Conservation (phyloP, 1,284 basidiomycete species). For the Porogramme epimiltina region DNA sequence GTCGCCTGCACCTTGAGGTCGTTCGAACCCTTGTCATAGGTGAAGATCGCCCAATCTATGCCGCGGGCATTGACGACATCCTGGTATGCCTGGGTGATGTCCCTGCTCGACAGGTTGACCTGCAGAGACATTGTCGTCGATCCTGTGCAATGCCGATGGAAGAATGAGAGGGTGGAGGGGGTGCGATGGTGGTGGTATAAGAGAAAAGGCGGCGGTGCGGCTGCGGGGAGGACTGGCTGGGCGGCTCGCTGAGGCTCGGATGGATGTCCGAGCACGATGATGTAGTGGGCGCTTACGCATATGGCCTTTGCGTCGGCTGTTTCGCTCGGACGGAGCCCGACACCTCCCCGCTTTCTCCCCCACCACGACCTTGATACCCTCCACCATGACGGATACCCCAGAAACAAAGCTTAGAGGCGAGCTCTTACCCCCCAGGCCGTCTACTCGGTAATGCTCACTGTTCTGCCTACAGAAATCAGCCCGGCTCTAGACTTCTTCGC, state of each 20-base stretch:
- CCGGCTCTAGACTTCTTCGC: conserved; percentile 70
- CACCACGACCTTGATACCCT: background rate
- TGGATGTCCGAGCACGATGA: too few relatives aligned
- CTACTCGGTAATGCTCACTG: background rate
- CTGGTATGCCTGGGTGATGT: conserved; percentile 80
- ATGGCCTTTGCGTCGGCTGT: conserved; percentile 4
- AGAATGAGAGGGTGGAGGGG: background rate
- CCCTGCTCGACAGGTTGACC: conserved; percentile 71
- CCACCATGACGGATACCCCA: conserved; percentile 2
- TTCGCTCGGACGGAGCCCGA: conserved; percentile 1
- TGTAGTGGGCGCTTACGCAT: conserved; percentile 11
- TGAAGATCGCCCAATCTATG: conserved; percentile 87
- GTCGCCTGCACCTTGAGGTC: conserved; percentile 89
- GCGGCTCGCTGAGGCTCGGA: background rate
- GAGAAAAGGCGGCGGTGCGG: background rate
- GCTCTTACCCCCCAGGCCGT: background rate
- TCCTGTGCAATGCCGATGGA: background rate
- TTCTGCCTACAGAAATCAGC: conserved; percentile 31
- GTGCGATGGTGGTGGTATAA: background rate
- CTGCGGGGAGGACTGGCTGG: background rate
- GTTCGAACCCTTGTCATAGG: conserved; percentile 85
- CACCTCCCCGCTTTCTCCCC: background rate
- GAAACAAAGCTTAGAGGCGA: conserved; percentile 6
- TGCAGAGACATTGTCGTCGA: conserved; percentile 66
- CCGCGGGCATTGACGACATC: conserved; percentile 73